Conservation (phyloP, 2,329 filamentous ascomycete genomes). For the Cucurbitaria berberidis region DNA sequence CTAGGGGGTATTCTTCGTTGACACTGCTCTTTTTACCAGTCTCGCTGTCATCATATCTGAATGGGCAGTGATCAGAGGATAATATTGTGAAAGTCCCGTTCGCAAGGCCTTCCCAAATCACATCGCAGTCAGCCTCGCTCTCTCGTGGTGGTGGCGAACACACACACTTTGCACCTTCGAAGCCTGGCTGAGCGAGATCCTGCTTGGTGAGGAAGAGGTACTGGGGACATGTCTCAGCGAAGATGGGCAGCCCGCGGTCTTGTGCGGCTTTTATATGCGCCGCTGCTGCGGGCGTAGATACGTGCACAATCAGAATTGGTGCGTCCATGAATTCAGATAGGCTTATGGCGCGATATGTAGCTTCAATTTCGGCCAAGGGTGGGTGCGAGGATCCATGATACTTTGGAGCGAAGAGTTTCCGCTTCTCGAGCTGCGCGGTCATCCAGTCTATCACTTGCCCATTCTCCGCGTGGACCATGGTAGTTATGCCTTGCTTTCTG, state of each 20-base stretch:
- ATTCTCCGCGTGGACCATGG: conserved; percentile 64
- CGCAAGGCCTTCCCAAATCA: conserved; percentile 58
- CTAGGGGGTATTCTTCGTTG: conserved; percentile 51
- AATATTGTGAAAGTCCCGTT: conserved; percentile 62
- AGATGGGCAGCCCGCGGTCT: conserved; percentile 57
- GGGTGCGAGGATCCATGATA: conserved; percentile 60
- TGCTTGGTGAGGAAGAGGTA: conserved; percentile 62
- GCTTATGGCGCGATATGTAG: conserved; percentile 60
- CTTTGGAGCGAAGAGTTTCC: conserved; percentile 56
- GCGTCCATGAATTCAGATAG: conserved; percentile 59
- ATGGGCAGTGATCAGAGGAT: conserved; percentile 56
- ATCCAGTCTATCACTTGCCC: conserved; percentile 62
- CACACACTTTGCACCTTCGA: conserved; percentile 63
- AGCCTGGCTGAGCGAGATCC: conserved; percentile 58
- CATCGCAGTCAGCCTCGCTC: conserved; percentile 55
- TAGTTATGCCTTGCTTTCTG: conserved; percentile 56
- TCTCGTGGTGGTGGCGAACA: conserved; percentile 61
- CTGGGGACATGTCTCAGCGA: conserved; percentile 63
- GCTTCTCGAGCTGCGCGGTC: conserved; percentile 59
- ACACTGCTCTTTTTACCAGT: conserved; percentile 57
- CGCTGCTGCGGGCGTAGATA: conserved; percentile 56
- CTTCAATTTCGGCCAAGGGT: conserved; percentile 59
- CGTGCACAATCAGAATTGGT: conserved; percentile 62
- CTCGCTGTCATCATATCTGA: conserved; percentile 55
- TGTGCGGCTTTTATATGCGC: conserved; percentile 58